Evolutionary conservation across 257 asterid genomes (phyloP), one percentile per base, ranked within the genome.

Genomic region (Phtheirospermum japonicum): DNA sequence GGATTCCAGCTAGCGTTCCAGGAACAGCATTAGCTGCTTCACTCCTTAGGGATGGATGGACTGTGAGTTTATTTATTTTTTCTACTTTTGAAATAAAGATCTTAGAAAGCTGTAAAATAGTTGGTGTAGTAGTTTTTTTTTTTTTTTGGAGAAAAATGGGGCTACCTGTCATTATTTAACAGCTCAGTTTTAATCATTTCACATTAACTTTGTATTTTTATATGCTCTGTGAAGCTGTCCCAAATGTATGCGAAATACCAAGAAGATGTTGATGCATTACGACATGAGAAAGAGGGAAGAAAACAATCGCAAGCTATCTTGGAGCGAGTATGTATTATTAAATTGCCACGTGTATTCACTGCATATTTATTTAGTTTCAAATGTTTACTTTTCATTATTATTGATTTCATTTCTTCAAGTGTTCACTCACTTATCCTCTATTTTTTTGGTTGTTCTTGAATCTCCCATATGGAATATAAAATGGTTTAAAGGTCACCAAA

Each of bases 201-300:
- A 10, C 51, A 4, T 46, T 71, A 32, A 31, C 61, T 14, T 46
- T 2, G 42, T 16, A 19, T 16, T 36, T 60, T 64, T 28, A 11
- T 34, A 7, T 69, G 20, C 17, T 42, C 53, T 73, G 9, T 74
- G 76, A 54, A 89, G 97, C 83, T 92, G 74, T 90, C 84, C 19
- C 86, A 86, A 72, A 69, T 92, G 72, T 92, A 92, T 71, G 61
- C 78, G 66, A 89, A 87, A 74, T 92, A 86, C 73, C 97, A 92
- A 81, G 99, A 92, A 84, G 89, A 88, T 70, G 83, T 83, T 70
- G 97, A 92, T 65, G 97, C 99, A 33, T 69, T 89, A 65, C 80
- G 84, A 5, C 99, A 92, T 66, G 99, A 92, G 81, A 95, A 85
- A 73, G 53, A 85, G 75, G 99, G 99, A 61, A 79, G 94, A 75